A percentile compares a stretch with the other conserved stretches of the same genome.
These are phyloP conservation scores for Spirogloea muscicola DNA, from an alignment of 139 green algal species.

Conservation along the genomic window DNA sequence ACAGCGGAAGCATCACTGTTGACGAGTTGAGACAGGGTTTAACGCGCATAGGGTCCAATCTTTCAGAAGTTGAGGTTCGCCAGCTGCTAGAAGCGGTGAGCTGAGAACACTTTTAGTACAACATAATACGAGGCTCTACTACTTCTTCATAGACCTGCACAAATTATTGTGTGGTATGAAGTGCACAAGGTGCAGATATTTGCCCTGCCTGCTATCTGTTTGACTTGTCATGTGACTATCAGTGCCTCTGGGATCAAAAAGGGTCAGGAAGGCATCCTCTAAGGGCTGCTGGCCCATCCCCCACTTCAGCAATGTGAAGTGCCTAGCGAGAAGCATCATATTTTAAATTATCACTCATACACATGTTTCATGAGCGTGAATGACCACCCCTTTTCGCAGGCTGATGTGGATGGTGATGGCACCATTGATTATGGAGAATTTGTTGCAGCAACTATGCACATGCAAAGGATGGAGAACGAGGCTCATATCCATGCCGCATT, in stretches of 20 bases:
- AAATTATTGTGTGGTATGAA: no score
- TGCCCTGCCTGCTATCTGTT: neutral
- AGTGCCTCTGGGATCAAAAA: neutral
- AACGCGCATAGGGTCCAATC: slow-evolving; percentile 18
- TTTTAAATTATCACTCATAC: neutral
- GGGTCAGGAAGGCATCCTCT: neutral
- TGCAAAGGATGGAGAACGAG: slow-evolving; percentile 9
- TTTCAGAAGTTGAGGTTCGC: slow-evolving; percentile 59
- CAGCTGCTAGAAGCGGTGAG: slow-evolving; percentile 69
- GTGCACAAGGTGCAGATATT: no score
- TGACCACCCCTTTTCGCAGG: neutral
- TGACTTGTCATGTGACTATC: neutral
- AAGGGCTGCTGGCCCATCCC: neutral
- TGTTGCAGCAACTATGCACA: slow-evolving; percentile 62
- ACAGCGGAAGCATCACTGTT: slow-evolving; percentile 56
- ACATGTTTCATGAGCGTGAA: neutral
- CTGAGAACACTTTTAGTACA: neutral
- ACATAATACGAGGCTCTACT: no score
- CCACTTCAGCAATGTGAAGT: neutral
- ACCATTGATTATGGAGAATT: slow-evolving; percentile 88
- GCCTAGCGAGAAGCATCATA: neutral
- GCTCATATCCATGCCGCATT: slow-evolving; percentile 47
- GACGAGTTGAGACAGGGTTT: slow-evolving; percentile 58
- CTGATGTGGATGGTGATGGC: slow-evolving; percentile 54
- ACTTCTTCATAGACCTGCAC: no score